A percentile compares a stretch with the other conserved stretches of the same genome.
Evolutionary conservation across 2,329 filamentous ascomycete species (phyloP).

Genomic region (Lasiodiplodia theobromae): DNA sequence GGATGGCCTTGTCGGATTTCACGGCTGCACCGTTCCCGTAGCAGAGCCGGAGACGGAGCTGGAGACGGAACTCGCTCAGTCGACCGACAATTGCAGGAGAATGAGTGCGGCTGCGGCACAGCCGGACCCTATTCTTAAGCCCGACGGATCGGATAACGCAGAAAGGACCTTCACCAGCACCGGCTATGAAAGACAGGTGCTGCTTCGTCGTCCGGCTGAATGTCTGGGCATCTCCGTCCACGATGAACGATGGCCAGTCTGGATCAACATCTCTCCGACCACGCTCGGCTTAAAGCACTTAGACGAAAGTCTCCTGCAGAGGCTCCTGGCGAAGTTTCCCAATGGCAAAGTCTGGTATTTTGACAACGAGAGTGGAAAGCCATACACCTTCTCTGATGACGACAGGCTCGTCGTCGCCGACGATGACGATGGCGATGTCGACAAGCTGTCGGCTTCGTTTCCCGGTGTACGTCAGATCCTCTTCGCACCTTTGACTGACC

Average conservation of each 20-base stretch:
- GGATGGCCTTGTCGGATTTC: slow-evolving; percentile 33
- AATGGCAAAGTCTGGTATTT: slow-evolving; percentile 33
- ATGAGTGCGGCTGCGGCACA: background rate
- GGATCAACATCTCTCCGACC: slow-evolving; percentile 10
- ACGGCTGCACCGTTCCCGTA: slow-evolving; percentile 31
- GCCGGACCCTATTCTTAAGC: background rate
- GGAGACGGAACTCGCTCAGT: slow-evolving; percentile 19
- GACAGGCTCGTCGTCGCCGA: slow-evolving; percentile 29
- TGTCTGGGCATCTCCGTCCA: background rate
- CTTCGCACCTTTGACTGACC: slow-evolving; percentile 35
- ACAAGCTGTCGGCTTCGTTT: slow-evolving; percentile 28
- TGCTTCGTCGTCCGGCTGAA: background rate
- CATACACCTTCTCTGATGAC: slow-evolving; percentile 24
- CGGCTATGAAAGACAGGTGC: slow-evolving; percentile 1
- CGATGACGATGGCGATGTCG: slow-evolving; percentile 21
- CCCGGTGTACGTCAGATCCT: slow-evolving; percentile 32
- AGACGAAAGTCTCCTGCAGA: slow-evolving; percentile 32
- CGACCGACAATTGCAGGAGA: background rate
- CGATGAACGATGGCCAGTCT: background rate
- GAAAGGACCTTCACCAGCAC: slow-evolving; percentile 20
- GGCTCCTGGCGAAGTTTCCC: slow-evolving; percentile 32
- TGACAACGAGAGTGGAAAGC: background rate
- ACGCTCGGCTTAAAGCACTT: slow-evolving; percentile 26
- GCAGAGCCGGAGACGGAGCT: slow-evolving; percentile 33
- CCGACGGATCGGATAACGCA: background rate